phyloP scores from a whole-genome alignment of 2,329 filamentous ascomycete genomes.

The Colletotrichum costaricense region DNA sequence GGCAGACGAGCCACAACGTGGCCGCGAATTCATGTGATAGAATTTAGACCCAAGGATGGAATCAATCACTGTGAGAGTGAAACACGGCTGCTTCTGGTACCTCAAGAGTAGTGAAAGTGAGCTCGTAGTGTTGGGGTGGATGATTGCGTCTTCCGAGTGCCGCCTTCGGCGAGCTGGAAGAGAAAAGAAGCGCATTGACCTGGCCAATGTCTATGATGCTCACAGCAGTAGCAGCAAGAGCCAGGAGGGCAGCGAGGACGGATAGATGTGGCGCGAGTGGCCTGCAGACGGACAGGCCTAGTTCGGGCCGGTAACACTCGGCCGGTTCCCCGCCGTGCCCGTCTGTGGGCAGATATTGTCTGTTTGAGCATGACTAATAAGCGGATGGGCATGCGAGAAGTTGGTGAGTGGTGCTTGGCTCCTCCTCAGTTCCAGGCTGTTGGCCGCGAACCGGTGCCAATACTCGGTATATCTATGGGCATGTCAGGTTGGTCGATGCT shows the following conservation, averaged over 20 bases:
- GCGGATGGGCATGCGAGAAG: neutral
- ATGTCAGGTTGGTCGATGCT: neutral
- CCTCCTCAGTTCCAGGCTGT: neutral
- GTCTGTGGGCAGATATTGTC: constrained; percentile 14
- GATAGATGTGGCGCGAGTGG: neutral
- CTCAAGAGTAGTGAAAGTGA: neutral
- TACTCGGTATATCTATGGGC: neutral
- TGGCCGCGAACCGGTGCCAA: neutral
- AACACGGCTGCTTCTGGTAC: constrained; percentile 3
- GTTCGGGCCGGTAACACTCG: constrained; percentile 7
- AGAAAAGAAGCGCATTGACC: neutral
- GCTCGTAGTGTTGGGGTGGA: neutral
- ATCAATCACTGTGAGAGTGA: neutral
- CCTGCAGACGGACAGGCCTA: neutral
- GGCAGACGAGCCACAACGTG: constrained; percentile 13
- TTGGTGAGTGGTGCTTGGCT: neutral
- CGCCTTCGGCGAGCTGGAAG: constrained; percentile 17
- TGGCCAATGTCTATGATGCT: neutral
- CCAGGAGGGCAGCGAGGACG: neutral
- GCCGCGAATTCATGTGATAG: neutral
- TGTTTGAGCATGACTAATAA: constrained; percentile 5
- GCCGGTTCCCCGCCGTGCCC: constrained; percentile 13
- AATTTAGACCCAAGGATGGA: neutral
- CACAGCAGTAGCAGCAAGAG: too few species aligned
- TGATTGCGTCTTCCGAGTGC: constrained; percentile 15